Evolutionary conservation across 202 grass and related monocot species (phyloP).

Genomic region (Bolboschoenoplectus hybrid): DNA sequence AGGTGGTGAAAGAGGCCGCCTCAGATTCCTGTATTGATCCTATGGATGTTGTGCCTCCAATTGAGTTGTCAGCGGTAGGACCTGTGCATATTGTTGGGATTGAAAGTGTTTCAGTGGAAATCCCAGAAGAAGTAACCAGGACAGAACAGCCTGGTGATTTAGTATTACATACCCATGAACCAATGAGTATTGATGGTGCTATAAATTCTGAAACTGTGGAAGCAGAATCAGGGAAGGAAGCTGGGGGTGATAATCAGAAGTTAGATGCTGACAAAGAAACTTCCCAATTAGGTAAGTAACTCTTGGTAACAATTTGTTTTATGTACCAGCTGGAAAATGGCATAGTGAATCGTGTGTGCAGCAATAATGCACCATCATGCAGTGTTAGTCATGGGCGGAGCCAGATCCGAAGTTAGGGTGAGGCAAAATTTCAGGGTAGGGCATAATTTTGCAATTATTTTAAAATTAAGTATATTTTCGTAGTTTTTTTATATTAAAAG

Average conservation of each 20-base stretch:
- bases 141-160: not conserved
- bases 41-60: not conserved
- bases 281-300: constrained; percentile 16
- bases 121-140: not conserved
- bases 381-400: not conserved
- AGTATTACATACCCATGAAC: not conserved
- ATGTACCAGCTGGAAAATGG: not conserved
- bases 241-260: not conserved
- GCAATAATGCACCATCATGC: not conserved
- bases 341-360: not conserved
- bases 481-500: no score
- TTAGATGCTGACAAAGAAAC: constrained; percentile 7
- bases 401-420: no score
- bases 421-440: no score
- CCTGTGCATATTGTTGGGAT: not conserved
- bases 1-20: not conserved
- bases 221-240: not conserved
- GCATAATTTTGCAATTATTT: no score
- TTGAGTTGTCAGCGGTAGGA: not conserved
- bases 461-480: no score
- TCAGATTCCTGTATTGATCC: constrained; percentile 18
- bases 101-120: not conserved
- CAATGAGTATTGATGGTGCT: not conserved
- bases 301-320: not conserved
- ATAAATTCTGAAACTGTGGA: not conserved